Base-by-base conservation (phyloP, 2,329 filamentous ascomycete genomes). In the Ophiostoma triangulosporum region DNA sequence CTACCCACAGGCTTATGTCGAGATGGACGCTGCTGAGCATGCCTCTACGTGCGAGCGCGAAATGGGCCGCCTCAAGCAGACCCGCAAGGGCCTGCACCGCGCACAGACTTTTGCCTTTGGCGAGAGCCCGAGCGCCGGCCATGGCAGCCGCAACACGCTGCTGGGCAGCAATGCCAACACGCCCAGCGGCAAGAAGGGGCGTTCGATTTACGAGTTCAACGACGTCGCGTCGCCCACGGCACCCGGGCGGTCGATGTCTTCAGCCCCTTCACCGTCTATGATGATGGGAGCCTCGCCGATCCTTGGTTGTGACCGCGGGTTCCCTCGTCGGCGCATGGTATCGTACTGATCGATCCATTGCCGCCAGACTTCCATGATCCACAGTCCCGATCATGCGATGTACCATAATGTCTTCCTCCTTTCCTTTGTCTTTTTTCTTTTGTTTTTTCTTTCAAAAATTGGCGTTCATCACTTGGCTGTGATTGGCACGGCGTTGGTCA, bases 81-180 rank as follows among this genome's bases (percentile, higher is more conserved):
- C 74, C 62, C 81, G 90, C 62, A 85, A 86, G 61, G 93, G 91
- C 64, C 75, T 98, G 54, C 80, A 81, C 66, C 81, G 93, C 59
- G 89, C 93, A 31, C 86, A 93, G 68, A 98, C 93, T 1, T 98
- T 93, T 72, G 91, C 93, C 27, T 97, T 96, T 69, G 93, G 91
- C 46, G 65, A 38, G 6, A 52, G 50, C 45, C 43, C 50, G 22
- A 52, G 40, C 7, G 29, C 27, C 8, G 20, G 22, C 31, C 38
- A 27, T 6, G 40, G 38, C 5, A 11, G 4, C 8, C 12, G 14
- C 2, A 22, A n/a, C 7, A 35, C 3, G 40, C 32, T 38, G 22
- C 1, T 3, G 17, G 5, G n/a, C n/a, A n/a, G n/a, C n/a, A n/a
- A n/a, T n/a, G n/a, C n/a, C n/a, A n/a, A n/a, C n/a, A 11, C 24